A percentile compares a stretch with the other conserved stretches of the same genome.
Conservation (phyloP, 2,329 filamentous ascomycete species). For the Fusarium domesticum region DNA sequence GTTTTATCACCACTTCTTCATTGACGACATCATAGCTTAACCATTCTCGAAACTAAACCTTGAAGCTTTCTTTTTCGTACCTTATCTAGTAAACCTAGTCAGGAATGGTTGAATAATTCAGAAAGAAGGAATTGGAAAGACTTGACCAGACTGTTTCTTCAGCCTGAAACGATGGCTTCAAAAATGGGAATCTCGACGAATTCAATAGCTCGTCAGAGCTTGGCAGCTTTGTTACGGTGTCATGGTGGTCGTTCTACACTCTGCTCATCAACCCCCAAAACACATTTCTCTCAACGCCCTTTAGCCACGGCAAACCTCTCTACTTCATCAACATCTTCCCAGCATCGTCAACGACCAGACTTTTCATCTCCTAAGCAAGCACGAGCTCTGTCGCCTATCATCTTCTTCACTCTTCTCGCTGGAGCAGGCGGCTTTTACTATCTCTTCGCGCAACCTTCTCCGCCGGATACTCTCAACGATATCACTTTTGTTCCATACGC, state of each 20-base stretch:
- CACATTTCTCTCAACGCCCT: background rate
- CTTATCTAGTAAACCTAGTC: no score
- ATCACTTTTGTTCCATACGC: constrained; percentile 64
- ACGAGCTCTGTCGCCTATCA: constrained; percentile 20
- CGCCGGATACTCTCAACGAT: constrained; percentile 48
- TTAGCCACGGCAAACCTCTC: background rate
- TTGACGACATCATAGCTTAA: background rate
- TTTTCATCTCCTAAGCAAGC: constrained; percentile 46
- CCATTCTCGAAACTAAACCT: background rate
- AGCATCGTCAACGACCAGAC: constrained; percentile 9
- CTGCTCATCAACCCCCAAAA: background rate
- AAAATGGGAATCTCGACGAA: background rate
- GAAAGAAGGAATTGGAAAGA: no score
- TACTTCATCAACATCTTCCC: constrained; percentile 5
- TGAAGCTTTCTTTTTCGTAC: background rate
- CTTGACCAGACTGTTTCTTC: no score
- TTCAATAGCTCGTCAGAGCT: background rate
- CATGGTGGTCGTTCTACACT: background rate
- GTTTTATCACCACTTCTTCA: background rate
- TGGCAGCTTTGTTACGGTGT: background rate
- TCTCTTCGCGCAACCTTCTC: constrained; percentile 22
- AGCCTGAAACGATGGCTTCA: background rate
- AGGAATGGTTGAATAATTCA: no score
- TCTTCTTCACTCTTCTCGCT: constrained; percentile 23
- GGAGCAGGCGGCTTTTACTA: constrained; percentile 25